Evolutionary conservation across 805 yeast species (phyloP).

Genomic region (Scheffersomyces amazonensis): DNA sequence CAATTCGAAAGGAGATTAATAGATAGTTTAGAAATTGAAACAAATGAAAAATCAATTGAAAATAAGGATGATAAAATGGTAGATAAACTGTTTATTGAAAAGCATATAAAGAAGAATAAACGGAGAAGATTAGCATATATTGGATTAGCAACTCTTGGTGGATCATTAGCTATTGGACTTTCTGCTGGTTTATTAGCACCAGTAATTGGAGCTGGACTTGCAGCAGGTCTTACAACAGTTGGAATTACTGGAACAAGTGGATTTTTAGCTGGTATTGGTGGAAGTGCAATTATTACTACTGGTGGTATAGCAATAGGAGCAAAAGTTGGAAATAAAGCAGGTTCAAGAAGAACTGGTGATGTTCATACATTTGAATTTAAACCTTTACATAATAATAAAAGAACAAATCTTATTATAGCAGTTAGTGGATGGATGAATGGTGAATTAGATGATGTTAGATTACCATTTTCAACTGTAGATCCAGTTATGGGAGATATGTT

Average conservation of each 20-base stretch:
- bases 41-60: conserved; percentile 48
- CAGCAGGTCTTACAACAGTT: conserved; percentile 93
- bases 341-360: conserved; percentile 82
- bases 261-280: conserved; percentile 94
- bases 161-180: conserved; percentile 88
- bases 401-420: conserved; percentile 83
- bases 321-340: conserved; percentile 79
- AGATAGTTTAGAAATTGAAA: conserved; percentile 82
- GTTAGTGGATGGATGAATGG: conserved; percentile 99
- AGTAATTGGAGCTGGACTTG: conserved; percentile 96
- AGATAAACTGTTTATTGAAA: conserved; percentile 72
- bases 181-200: conserved; percentile 97
- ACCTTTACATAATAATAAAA: conserved; percentile 86
- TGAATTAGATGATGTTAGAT: conserved; percentile 88
- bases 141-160: conserved; percentile 95
- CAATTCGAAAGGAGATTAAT: conserved; percentile 91
- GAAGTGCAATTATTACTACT: conserved; percentile 89
- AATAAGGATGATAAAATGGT: conserved; percentile 70
- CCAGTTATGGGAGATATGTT: conserved; percentile 97
- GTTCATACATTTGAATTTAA: conserved; percentile 92
- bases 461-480: conserved; percentile 94
- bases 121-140: conserved; percentile 76
- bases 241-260: conserved; percentile 94
- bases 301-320: conserved; percentile 93
- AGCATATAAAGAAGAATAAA: conserved; percentile 63